Percentiles rank a stretch among this genome's conserved stretches.
phyloP scores from a whole-genome alignment of 106 monocot genomes.

The Allium fistulosum region DNA sequence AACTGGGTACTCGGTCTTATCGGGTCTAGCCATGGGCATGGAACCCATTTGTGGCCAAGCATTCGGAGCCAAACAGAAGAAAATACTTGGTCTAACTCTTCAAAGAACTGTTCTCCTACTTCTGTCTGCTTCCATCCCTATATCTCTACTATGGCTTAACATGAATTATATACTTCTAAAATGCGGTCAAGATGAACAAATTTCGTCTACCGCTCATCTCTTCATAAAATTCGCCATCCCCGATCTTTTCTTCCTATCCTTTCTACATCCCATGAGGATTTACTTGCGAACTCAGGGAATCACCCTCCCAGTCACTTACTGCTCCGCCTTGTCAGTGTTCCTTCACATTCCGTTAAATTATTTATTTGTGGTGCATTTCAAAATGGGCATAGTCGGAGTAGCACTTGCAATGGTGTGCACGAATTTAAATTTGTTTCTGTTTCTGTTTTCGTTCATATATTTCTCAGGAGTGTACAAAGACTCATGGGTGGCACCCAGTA shows the following conservation, averaged over 20 bases:
- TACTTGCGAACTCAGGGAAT: constrained; percentile 68
- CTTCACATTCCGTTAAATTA: constrained; percentile 72
- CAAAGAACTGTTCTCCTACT: constrained; percentile 84
- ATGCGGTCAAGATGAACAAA: constrained; percentile 53
- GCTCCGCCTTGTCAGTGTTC: constrained; percentile 49
- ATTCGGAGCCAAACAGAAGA: constrained; percentile 66
- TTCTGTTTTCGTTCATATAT: constrained; percentile 28
- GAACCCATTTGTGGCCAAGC: constrained; percentile 98
- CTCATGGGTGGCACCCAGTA: constrained; percentile 51
- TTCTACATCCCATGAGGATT: constrained; percentile 74
- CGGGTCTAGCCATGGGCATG: constrained; percentile 93
- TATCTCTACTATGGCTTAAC: constrained; percentile 77
- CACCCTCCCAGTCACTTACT: constrained; percentile 63
- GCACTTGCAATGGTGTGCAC: constrained; percentile 54
- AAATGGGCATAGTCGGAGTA: constrained; percentile 37
- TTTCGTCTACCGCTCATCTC: constrained; percentile 36
- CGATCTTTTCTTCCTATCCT: constrained; percentile 75
- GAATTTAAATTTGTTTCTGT: constrained; percentile 45
- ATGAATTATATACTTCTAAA: constrained; percentile 38
- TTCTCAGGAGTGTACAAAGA: constrained; percentile 39
- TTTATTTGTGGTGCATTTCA: constrained; percentile 47
- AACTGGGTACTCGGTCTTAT: constrained; percentile 92
- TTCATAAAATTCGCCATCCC: constrained; percentile 59
- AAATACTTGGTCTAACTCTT: constrained; percentile 67
- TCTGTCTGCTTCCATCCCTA: constrained; percentile 62